Conservation (phyloP, 1,139 yeast species). For the Candida sojae region DNA sequence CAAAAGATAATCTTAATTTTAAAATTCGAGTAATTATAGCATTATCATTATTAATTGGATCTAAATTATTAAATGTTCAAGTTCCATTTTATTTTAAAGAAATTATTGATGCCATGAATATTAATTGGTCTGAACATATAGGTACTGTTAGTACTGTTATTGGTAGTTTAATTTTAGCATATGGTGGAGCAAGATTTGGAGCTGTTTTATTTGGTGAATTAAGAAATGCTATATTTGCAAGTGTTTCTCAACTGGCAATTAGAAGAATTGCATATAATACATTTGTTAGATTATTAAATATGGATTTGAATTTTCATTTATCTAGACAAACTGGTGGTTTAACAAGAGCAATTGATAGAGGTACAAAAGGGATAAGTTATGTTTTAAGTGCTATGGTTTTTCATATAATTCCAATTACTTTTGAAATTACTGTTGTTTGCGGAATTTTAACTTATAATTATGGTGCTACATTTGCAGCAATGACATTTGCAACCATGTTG, state of each 20-base stretch:
- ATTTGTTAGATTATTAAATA: conserved; percentile 74
- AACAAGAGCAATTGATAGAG: conserved; percentile 95
- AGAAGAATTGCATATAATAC: conserved; percentile 88
- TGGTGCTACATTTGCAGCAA: conserved; percentile 86
- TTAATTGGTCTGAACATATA: conserved; percentile 73
- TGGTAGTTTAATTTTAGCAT: conserved; percentile 78
- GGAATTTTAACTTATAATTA: conserved; percentile 92
- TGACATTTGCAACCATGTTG: conserved; percentile 84
- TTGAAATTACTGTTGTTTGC: conserved; percentile 90
- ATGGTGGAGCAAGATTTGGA: conserved; percentile 94
- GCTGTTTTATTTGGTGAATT: conserved; percentile 93
- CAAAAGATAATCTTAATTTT: conserved; percentile 69
- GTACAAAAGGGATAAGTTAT: conserved; percentile 95
- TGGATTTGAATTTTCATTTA: conserved; percentile 89
- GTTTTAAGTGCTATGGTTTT: conserved; percentile 95
- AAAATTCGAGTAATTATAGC: conserved; percentile 79
- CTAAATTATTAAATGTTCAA: conserved; percentile 87
- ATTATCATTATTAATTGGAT: conserved; percentile 65
- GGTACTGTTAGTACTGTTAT: conserved; percentile 64
- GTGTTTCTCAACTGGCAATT: conserved; percentile 94
- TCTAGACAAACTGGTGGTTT: conserved; percentile 94
- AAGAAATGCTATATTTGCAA: conserved; percentile 91
- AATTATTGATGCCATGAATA: conserved; percentile 89
- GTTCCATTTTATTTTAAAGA: conserved; percentile 93
- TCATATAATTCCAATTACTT: conserved; percentile 89